Percentiles rank a stretch among this genome's conserved stretches.
These are phyloP conservation scores for Botrytis byssoidea DNA, from an alignment of 2,329 filamentous ascomycete species.

Conservation along the genomic window DNA sequence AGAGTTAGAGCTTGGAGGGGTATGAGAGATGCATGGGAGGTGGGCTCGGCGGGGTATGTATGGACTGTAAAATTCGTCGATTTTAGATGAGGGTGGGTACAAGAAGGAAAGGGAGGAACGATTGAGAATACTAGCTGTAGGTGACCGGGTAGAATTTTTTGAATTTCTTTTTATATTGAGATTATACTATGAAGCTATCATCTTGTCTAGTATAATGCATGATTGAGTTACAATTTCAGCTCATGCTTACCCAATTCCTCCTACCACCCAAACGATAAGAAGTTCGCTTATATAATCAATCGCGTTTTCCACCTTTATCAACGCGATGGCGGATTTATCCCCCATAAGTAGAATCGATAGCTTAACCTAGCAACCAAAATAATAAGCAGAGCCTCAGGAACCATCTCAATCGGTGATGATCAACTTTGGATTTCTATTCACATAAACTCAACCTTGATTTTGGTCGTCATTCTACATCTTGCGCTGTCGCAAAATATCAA, in stretches of 20 bases:
- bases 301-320: slow-evolving; percentile 6
- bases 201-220: background rate
- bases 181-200: background rate
- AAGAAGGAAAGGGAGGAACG: background rate
- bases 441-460: background rate
- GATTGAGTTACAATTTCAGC: background rate
- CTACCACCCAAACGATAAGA: background rate
- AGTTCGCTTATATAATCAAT: slow-evolving; percentile 8
- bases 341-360: background rate
- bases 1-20: background rate
- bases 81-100: background rate
- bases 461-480: slow-evolving; percentile 1
- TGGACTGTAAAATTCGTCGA: background rate
- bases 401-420: background rate
- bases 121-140: background rate
- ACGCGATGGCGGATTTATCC: background rate
- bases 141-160: background rate
- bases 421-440: background rate
- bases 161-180: background rate
- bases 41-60: background rate
- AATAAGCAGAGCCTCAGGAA: slow-evolving; percentile 20
- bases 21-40: background rate
- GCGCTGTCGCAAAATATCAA: slow-evolving; percentile 13
- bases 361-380: background rate
- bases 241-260: background rate